Base-by-base conservation (phyloP, 805 yeast species). In the Teunomyces stri region DNA sequence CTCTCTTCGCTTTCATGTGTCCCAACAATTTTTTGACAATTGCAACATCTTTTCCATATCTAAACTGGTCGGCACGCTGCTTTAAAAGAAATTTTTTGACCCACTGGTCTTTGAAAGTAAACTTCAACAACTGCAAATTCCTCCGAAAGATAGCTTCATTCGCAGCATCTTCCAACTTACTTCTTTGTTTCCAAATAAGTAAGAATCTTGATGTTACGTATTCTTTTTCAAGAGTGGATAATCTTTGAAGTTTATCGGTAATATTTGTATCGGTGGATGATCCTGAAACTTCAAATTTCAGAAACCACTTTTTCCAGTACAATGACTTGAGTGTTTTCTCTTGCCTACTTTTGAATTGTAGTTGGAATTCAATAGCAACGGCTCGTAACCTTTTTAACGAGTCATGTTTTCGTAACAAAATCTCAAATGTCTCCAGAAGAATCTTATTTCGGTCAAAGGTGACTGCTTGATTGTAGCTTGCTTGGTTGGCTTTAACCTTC, bases 71-170 rank as follows among this genome's bases (percentile, higher is more conserved):
- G 1, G 43, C 42, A 15, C 9, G 15, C 15, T 28, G 11, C 9
- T 37, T 13, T 5, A 46, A n/a, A 5, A 12, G 15, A 0, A 25
- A 33, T 34, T 52, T 56, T 44, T 49, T 51, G 3, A 33, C 25
- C 65, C 64, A 60, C 30, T 45, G 45, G 11, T 47, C 46, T 9
- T 38, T 44, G 13, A 61, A 50, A 6, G 52, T 29, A 18, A 50
- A 48, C 10, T 21, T 25, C 6, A 49, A 22, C 4, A 62, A 35
- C 4, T 21, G 16, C 6, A 7, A 15, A 31, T 54, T 41, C 16
- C 45, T 51, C n/a, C 25, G 35, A 9, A 7, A 11, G 33, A 38
- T 44, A 4, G 48, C 49, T 31, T 47, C 22, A 4, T 45, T 36
- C 3, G 42, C 18, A 12, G 22, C 31, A 11, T 4, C 20, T 12